Base-by-base conservation (phyloP, 495 filamentous ascomycete genomes). In the Bombardia bombarda region DNA sequence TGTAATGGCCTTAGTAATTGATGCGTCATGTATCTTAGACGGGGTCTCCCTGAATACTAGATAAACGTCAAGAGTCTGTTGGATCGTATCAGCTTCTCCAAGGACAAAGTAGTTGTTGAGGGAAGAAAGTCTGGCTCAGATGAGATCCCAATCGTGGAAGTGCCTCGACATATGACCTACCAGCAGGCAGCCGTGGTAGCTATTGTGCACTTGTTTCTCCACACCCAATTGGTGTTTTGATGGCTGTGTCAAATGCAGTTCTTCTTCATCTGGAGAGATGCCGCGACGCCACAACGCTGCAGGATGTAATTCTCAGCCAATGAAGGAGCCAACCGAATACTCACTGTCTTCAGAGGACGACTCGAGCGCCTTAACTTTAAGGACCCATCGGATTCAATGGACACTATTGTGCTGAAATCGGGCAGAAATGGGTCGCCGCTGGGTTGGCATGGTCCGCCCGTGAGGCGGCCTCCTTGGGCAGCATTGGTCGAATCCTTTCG, bases 401-500 rank as follows among this genome's bases (percentile, higher is more conserved):
- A 30, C 26, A 12, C n/a, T n/a, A n/a, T n/a, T n/a, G n/a, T 3
- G 24, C 22, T 13, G 31, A 26, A 20, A 22, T 12, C 36, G 47
- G 39, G 40, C 39, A 28, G 40, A 33, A 3, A 18, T 51, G 41
- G 44, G 38, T 31, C 45, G 52, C 49, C n/a, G n/a, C n/a, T n/a
- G n/a, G n/a, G n/a, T n/a, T n/a, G n/a, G n/a, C 10, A 25, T 53
- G 47, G 47, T 48, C 7, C 38, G 54, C 50, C 41, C 14, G 24
- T 4, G 22, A 25, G 25, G 45, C 42, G 51, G 51, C 19, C 17
- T 6, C 12, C 14, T 16, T 24, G 8, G 18, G 28, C 20, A 7
- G 43, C 45, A 58, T 55, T 57, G 55, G 48, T 33, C 32, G 8
- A 18, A 13, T 26, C n/a, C 9, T 38, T 31, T 59, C 53, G 53